Conservation (phyloP, 176 grass and related monocot species). For the Typha latifolia region DNA sequence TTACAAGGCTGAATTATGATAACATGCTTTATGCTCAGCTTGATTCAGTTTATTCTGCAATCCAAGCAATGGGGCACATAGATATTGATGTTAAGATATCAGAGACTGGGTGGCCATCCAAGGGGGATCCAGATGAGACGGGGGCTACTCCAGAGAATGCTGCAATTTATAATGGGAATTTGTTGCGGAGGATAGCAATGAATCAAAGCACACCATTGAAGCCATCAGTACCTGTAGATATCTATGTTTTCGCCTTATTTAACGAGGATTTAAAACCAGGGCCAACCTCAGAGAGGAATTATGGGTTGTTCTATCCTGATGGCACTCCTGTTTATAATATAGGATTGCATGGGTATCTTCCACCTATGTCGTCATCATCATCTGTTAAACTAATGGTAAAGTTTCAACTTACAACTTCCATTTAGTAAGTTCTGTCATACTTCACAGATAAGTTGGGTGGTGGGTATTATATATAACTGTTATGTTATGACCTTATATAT, state of each 20-base stretch:
- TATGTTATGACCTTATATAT: neutral
- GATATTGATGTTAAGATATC: slow-evolving; percentile 79
- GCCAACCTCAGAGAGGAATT: slow-evolving; percentile 77
- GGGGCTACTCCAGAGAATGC: slow-evolving; percentile 79
- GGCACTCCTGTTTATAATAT: slow-evolving; percentile 76
- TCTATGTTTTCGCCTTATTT: slow-evolving; percentile 81
- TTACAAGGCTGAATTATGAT: slow-evolving; percentile 69
- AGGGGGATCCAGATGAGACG: slow-evolving; percentile 53
- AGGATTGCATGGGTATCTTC: slow-evolving; percentile 62
- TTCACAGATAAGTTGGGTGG: neutral
- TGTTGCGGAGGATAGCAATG: slow-evolving; percentile 59
- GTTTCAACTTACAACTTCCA: neutral
- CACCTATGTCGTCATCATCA: slow-evolving; percentile 21
- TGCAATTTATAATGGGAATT: slow-evolving; percentile 61
- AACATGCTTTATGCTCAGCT: slow-evolving; percentile 98
- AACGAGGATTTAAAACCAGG: slow-evolving; percentile 88
- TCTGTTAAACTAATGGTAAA: neutral
- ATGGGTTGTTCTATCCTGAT: slow-evolving; percentile 77
- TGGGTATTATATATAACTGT: neutral
- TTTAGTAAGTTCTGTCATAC: neutral
- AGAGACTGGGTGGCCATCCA: slow-evolving; percentile 94
- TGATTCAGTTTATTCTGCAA: slow-evolving; percentile 63
- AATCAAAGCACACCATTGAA: slow-evolving; percentile 67
- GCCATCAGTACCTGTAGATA: slow-evolving; percentile 49
- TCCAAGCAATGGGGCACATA: slow-evolving; percentile 44